Evolutionary conservation across 2,329 filamentous ascomycete species (phyloP).

Genomic region (Epichloe coenophiala): DNA sequence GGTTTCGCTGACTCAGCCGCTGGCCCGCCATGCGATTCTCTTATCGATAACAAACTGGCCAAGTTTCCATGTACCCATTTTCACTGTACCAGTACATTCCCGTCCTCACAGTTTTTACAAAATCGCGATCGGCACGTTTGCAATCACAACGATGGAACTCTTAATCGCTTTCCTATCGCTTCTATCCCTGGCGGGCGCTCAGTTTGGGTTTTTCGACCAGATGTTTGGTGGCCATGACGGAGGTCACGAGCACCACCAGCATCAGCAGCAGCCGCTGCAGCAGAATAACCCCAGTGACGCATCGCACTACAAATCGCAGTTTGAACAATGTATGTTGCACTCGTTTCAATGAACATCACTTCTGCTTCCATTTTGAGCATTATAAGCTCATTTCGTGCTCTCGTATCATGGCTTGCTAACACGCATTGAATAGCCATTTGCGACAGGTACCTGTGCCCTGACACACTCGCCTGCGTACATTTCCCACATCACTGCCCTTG

Average conservation of each 20-base stretch:
- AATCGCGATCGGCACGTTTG: background rate
- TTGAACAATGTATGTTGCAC: constrained; percentile 44
- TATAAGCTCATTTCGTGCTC: background rate
- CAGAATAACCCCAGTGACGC: constrained; percentile 78
- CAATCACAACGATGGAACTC: constrained; percentile 17
- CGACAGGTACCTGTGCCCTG: constrained; percentile 87
- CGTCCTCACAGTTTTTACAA: no score
- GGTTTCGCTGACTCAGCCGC: constrained; percentile 4
- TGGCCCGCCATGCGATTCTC: no score
- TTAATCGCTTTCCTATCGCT: constrained; percentile 41
- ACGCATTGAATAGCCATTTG: constrained; percentile 50
- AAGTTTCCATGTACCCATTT: background rate
- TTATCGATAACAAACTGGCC: constrained; percentile 2
- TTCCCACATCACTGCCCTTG: constrained; percentile 97
- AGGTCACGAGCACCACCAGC: constrained; percentile 25
- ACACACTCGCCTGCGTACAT: constrained; percentile 86
- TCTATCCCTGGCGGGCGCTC: constrained; percentile 50
- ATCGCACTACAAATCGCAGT: constrained; percentile 59
- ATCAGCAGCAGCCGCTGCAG: constrained; percentile 29
- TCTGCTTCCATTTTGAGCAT: background rate
- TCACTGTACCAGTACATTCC: no score
- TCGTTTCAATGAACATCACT: no score
- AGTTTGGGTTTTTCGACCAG: constrained; percentile 94
- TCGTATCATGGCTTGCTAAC: background rate
- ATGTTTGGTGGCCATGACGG: constrained; percentile 63